Base-by-base conservation (phyloP, 495 filamentous ascomycete species). In the Halenospora varia region DNA sequence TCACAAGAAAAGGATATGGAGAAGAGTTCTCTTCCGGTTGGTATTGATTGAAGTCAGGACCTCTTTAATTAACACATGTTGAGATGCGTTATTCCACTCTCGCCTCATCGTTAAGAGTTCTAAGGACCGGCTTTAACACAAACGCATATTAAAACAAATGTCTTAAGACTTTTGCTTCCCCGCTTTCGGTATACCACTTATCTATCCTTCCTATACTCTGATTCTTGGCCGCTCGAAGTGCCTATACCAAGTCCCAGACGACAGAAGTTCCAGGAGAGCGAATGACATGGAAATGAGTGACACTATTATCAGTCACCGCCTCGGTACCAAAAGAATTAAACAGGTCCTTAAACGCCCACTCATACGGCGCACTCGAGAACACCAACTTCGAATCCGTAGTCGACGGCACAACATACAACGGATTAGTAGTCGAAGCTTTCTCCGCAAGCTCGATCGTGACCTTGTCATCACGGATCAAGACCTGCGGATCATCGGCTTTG, bases 181-280 rank as follows among this genome's bases (percentile, higher is more conserved):
- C n/a, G n/a, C n/a, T n/a, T n/a, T n/a, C n/a, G n/a, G n/a, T n/a
- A n/a, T n/a, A n/a, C n/a, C n/a, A n/a, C n/a, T n/a, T n/a, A n/a
- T n/a, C n/a, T n/a, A n/a, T n/a, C n/a, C n/a, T n/a, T n/a, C n/a
- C n/a, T n/a, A n/a, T n/a, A n/a, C n/a, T n/a, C n/a, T n/a, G n/a
- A n/a, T n/a, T n/a, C n/a, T n/a, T n/a, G n/a, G n/a, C n/a, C n/a
- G n/a, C n/a, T n/a, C n/a, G n/a, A n/a, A 15, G 20, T 45, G 8
- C 25, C 25, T 53, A 53, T 11, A 53, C 51, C 2, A 53, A 18
- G 22, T 53, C 29, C 51, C 51, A 53, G 22, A 53, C 51, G 19
- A 40, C 26, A 17, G 26, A 53, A 41, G 51, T 53, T 41, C 51
- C 51, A 40, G 51, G 29, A 29, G 25, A 19, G 10, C 13, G 17